Percentiles rank a stretch among this genome's conserved stretches.
Conservation (phyloP, 768 basidiomycete species). For the Trametes cubensis region DNA sequence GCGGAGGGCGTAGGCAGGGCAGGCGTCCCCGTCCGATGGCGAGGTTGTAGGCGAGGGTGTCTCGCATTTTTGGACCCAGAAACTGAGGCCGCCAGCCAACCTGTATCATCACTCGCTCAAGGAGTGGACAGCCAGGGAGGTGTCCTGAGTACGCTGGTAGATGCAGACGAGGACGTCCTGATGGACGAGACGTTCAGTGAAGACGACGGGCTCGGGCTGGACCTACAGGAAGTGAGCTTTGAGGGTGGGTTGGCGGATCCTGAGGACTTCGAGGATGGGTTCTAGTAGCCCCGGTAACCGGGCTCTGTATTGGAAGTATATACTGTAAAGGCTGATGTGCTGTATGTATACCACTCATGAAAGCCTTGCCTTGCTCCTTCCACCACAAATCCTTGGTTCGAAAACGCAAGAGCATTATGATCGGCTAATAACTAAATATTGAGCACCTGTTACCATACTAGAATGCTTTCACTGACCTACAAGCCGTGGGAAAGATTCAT, state of each 20-base stretch:
- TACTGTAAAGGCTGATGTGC: too few relatives aligned
- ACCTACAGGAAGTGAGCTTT: conserved; percentile 18
- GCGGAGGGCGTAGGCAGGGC: conserved; percentile 32
- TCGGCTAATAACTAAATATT: too few relatives aligned
- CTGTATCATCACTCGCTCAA: background rate
- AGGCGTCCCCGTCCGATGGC: conserved; percentile 63
- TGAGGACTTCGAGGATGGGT: conserved; percentile 26
- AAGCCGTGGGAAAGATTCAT: too few relatives aligned
- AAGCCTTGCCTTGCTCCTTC: too few relatives aligned
- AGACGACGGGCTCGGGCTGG: conserved; percentile 4
- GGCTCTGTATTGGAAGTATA: too few relatives aligned
- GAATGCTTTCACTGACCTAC: too few relatives aligned
- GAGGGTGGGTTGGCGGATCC: conserved; percentile 19
- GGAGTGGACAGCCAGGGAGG: background rate
- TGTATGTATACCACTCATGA: too few relatives aligned
- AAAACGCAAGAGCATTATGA: too few relatives aligned
- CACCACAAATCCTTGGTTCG: too few relatives aligned
- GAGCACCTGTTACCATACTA: too few relatives aligned
- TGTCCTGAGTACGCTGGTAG: background rate
- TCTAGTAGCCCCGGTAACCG: background rate
- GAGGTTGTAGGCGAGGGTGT: conserved; percentile 68
- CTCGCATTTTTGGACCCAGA: conserved; percentile 55
- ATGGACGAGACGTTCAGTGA: background rate
- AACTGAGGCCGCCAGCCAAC: background rate
- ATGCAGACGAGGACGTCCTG: conserved; percentile 3